Evolutionary conservation across 345 rosid genomes (phyloP).

Genomic region (Eucalyptus sp.): DNA sequence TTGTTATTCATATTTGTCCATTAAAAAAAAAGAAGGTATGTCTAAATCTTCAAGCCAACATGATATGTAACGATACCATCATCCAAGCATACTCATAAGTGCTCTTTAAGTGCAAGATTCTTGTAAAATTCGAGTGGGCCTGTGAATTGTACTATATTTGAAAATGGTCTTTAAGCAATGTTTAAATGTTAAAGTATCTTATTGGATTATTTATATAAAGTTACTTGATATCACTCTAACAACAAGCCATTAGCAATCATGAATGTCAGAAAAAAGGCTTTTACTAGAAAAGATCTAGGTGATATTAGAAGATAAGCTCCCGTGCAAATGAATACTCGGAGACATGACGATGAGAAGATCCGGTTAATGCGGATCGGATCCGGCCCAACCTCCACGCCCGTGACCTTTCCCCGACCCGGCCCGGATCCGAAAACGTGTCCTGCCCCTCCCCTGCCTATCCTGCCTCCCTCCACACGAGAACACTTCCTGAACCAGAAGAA

Average conservation of each 20-base stretch:
- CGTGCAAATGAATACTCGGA: neutral
- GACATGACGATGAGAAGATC: neutral
- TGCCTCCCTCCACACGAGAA: neutral
- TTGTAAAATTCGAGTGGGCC: too few species aligned
- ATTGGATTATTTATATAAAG: neutral
- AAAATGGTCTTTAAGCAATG: neutral
- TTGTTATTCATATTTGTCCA: fast-evolving
- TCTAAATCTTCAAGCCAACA: neutral
- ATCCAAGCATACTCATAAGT: neutral
- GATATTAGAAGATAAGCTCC: neutral
- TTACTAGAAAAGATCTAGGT: neutral
- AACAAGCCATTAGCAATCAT: neutral
- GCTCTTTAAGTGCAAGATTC: neutral
- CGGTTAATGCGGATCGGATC: neutral
- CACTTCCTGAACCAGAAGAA: neutral
- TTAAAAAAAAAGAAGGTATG: neutral
- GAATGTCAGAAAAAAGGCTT: neutral
- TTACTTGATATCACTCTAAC: neutral
- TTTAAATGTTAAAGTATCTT: neutral
- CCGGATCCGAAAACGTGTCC: neutral
- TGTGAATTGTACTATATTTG: fast-evolving
- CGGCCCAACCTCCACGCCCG: neutral
- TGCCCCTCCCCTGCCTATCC: neutral
- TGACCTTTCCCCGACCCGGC: neutral
- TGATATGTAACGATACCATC: neutral